Evolutionary conservation across 768 basidiomycete genomes (phyloP).

Genomic region (Polyporus arcularius): DNA sequence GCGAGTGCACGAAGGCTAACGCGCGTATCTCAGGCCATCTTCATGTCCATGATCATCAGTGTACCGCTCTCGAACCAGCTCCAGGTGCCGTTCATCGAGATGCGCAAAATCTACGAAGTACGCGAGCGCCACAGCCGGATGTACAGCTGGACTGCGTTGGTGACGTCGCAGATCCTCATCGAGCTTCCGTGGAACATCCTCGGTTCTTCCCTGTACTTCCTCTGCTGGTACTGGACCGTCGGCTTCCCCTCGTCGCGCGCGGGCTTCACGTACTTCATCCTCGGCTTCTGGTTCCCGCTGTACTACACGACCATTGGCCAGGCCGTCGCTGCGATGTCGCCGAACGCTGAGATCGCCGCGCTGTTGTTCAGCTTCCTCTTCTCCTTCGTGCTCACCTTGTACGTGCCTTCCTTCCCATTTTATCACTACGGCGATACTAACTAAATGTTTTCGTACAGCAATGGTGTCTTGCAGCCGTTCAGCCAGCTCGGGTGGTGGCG

Average conservation of each 20-base stretch:
- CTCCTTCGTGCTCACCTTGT: slow-evolving; percentile 46
- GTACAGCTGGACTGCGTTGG: slow-evolving; percentile 42
- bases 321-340: slow-evolving; percentile 44
- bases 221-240: slow-evolving; percentile 53
- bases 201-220: slow-evolving; percentile 41
- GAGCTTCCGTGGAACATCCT: slow-evolving; percentile 48
- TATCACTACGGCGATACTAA: too few relatives aligned
- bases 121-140: slow-evolving; percentile 44
- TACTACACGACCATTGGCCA: slow-evolving; percentile 46
- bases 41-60: slow-evolving; percentile 35
- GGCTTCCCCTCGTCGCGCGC: slow-evolving; percentile 39
- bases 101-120: slow-evolving; percentile 40
- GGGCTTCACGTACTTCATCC: slow-evolving; percentile 42
- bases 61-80: slow-evolving; percentile 43
- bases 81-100: slow-evolving; percentile 41
- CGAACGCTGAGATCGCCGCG: slow-evolving; percentile 42
- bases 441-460: slow-evolving; percentile 27
- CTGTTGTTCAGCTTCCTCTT: slow-evolving; percentile 41
- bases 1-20: neutral
- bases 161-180: slow-evolving; percentile 37
- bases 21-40: slow-evolving; percentile 29
- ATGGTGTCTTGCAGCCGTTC: slow-evolving; percentile 51
- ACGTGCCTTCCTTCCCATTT: slow-evolving; percentile 13
- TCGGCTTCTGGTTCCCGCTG: slow-evolving; percentile 40
- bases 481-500: slow-evolving; percentile 44